Percentiles rank a stretch among this genome's conserved stretches.
phyloP scores from a whole-genome alignment of 441 rosid genomes.

The Aquilaria agallochum region DNA sequence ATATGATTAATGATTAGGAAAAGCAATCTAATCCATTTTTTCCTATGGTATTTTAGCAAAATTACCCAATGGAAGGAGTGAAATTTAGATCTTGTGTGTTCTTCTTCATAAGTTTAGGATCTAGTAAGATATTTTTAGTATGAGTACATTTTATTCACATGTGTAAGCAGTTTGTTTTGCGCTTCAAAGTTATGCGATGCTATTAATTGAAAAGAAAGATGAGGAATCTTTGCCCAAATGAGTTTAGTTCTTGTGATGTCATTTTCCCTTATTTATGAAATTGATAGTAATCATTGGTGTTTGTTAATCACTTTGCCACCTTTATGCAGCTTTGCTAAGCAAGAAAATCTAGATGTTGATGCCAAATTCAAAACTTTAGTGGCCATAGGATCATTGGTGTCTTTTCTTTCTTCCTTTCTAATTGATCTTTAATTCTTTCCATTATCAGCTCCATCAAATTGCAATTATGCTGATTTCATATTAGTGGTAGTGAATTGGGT shows the following conservation, averaged over 20 bases:
- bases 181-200: constrained; percentile 69
- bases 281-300: not conserved
- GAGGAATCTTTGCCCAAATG: constrained; percentile 25
- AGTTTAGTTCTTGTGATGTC: no score
- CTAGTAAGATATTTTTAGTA: no score
- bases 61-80: no score
- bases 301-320: constrained; percentile 2
- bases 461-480: not conserved
- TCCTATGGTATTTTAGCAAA: no score
- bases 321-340: constrained; percentile 63
- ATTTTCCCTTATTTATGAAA: no score
- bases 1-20: no score
- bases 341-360: constrained; percentile 69
- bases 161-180: constrained; percentile 18
- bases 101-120: no score
- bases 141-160: not conserved
- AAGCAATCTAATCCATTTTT: no score
- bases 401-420: constrained; percentile 1
- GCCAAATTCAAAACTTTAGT: constrained; percentile 84
- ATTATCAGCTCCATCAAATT: not conserved
- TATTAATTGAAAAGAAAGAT: constrained; percentile 76
- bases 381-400: constrained; percentile 92
- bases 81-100: no score
- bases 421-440: not conserved
- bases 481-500: no score